These are phyloP conservation scores for Globisporangium canariense DNA, from an alignment of 352 stramenopile genomes.

Conservation along the genomic window DNA sequence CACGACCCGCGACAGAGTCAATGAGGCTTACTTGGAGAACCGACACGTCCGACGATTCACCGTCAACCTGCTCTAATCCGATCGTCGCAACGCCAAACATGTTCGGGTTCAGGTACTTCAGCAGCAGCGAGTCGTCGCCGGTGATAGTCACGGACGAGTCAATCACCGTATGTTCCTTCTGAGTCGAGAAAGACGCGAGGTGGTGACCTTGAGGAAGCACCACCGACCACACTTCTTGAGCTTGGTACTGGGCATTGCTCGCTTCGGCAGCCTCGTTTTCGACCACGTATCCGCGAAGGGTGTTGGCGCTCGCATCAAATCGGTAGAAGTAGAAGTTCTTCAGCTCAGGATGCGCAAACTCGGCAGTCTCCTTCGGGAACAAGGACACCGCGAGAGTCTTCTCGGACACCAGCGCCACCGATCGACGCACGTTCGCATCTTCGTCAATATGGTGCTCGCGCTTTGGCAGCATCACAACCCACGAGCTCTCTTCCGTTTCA, in stretches of 20 bases:
- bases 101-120: constrained; percentile 98
- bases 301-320: constrained; percentile 43
- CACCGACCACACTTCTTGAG: constrained; percentile 63
- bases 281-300: constrained; percentile 58
- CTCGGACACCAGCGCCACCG: constrained; percentile 52
- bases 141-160: constrained; percentile 81
- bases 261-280: constrained; percentile 23
- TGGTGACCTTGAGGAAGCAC: constrained; percentile 56
- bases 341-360: constrained; percentile 46
- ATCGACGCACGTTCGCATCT: constrained; percentile 46
- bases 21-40: constrained; percentile 90
- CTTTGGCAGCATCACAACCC: constrained; percentile 73
- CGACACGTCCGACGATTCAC: constrained; percentile 29
- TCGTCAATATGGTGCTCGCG: constrained; percentile 69
- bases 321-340: constrained; percentile 83
- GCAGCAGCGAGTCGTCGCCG: constrained; percentile 94
- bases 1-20: constrained; percentile 92
- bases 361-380: constrained; percentile 43
- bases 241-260: constrained; percentile 29
- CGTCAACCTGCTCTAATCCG: constrained; percentile 35
- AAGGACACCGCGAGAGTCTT: constrained; percentile 52
- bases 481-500: constrained; percentile 24
- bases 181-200: constrained; percentile 52
- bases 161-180: constrained; percentile 60
- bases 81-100: constrained; percentile 91